A percentile compares a stretch with the other conserved stretches of the same genome.
These are phyloP conservation scores for Helicocarpus griseus DNA, from an alignment of 2,329 filamentous ascomycete species.

Conservation along the genomic window DNA sequence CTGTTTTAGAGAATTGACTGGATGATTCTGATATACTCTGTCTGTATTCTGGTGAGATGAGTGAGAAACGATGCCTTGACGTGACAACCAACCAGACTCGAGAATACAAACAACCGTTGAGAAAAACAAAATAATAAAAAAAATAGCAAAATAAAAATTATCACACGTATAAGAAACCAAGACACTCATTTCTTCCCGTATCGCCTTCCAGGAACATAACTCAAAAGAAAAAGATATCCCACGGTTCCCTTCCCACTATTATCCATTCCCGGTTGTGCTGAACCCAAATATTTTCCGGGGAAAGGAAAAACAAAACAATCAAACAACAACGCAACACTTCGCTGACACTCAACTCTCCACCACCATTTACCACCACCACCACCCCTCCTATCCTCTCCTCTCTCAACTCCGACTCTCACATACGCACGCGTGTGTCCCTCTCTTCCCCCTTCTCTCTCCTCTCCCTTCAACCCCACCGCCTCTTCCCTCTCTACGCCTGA, in stretches of 20 bases:
- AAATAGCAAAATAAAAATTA: no score
- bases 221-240: neutral
- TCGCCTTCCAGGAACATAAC: no score
- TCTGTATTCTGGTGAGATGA: no score
- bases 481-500: neutral
- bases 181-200: no score
- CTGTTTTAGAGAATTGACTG: no score
- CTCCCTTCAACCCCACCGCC: neutral
- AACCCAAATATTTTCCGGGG: neutral
- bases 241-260: no score
- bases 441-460: neutral
- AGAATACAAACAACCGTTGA: no score
- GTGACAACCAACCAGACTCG: no score
- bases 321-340: neutral
- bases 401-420: neutral
- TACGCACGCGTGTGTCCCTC: neutral
- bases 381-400: neutral
- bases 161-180: no score
- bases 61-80: no score
- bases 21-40: no score
- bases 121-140: no score
- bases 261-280: neutral
- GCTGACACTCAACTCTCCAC: neutral
- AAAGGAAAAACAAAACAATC: conserved; percentile 2
- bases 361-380: neutral